A percentile compares a stretch with the other conserved stretches of the same genome.
Conservation (phyloP, 116 monocot genomes). For the Trichopus zeylanicus region DNA sequence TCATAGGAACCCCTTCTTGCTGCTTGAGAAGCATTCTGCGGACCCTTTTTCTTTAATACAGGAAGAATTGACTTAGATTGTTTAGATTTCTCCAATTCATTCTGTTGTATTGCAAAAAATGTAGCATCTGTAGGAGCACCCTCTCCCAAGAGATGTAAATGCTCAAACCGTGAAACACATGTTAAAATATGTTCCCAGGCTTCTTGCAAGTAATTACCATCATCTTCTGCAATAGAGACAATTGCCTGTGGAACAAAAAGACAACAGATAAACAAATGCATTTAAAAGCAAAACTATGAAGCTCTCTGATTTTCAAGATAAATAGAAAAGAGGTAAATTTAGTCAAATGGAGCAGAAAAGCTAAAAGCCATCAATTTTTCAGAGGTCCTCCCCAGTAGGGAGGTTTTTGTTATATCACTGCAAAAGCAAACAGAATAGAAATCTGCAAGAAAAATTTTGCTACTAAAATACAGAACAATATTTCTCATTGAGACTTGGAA, state of each 20-base stretch:
- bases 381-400: no score
- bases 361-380: no score
- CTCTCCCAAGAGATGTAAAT: slow-evolving; percentile 88
- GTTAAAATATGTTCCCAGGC: slow-evolving; percentile 97
- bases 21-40: slow-evolving; percentile 45
- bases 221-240: slow-evolving; percentile 89
- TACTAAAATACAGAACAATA: no score
- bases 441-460: no score
- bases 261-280: neutral
- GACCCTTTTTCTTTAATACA: slow-evolving; percentile 72
- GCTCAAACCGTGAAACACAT: slow-evolving; percentile 94
- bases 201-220: slow-evolving; percentile 96
- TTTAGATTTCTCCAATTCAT: slow-evolving; percentile 74
- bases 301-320: neutral
- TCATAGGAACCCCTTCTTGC: slow-evolving; percentile 92
- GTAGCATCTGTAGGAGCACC: slow-evolving; percentile 92
- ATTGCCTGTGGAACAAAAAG: slow-evolving; percentile 80
- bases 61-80: slow-evolving; percentile 85
- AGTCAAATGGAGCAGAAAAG: no score
- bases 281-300: no score
- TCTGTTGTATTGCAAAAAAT: slow-evolving; percentile 89
- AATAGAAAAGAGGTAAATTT: no score
- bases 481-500: no score
- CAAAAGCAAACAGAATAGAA: no score
- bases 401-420: no score